Conservation (phyloP, 352 stramenopile species). For the Phytophthora pseudosyringae region DNA sequence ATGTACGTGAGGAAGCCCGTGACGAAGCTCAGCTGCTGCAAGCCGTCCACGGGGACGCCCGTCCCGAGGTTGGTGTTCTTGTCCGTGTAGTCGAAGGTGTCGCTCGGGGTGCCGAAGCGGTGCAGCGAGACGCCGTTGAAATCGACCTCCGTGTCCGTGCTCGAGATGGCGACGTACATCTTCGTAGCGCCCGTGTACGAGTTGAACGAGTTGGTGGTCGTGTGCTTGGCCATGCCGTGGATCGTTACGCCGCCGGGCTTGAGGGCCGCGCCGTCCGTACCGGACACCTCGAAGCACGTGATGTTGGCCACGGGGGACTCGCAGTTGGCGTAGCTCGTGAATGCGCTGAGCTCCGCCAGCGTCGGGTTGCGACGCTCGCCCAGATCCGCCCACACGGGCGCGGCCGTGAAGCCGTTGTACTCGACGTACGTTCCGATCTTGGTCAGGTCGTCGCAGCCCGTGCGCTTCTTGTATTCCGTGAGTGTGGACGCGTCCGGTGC, state of each 20-base stretch:
- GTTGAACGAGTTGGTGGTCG: constrained; percentile 29
- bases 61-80: constrained; percentile 50
- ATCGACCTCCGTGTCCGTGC: constrained; percentile 45
- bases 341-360: constrained; percentile 57
- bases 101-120: constrained; percentile 51
- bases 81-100: constrained; percentile 41
- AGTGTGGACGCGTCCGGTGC: constrained; percentile 45
- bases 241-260: constrained; percentile 52
- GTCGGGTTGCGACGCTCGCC: constrained; percentile 65
- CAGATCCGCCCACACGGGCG: constrained; percentile 60
- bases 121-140: constrained; percentile 56
- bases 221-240: constrained; percentile 52
- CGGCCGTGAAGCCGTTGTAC: constrained; percentile 59
- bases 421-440: constrained; percentile 69
- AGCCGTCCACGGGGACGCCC: constrained; percentile 62
- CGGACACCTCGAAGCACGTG: constrained; percentile 58
- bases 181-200: constrained; percentile 52
- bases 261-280: constrained; percentile 50
- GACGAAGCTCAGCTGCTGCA: constrained; percentile 71
- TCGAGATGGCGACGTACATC: constrained; percentile 57
- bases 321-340: constrained; percentile 66
- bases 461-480: constrained; percentile 59
- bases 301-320: constrained; percentile 48
- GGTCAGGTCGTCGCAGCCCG: constrained; percentile 65
- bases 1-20: constrained; percentile 74